Conservation (phyloP, 345 rosid genomes). For the Mangifera indica region DNA sequence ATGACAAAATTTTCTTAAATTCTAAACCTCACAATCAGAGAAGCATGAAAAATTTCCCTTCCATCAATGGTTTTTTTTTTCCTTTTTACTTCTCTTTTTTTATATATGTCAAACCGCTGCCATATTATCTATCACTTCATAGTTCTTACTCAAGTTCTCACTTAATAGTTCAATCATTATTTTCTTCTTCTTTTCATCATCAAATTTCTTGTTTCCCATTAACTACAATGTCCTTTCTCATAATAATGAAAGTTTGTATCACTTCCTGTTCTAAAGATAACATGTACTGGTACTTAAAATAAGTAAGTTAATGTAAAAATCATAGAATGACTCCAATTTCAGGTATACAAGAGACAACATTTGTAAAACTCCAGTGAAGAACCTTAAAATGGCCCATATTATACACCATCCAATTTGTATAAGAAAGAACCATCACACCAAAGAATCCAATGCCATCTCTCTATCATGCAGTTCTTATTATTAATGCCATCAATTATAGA, state of each 20-base stretch:
- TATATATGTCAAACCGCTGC: background rate
- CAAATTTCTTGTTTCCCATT: background rate
- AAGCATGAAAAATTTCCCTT: background rate
- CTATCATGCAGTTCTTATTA: conserved; percentile 1
- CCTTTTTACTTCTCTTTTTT: no score
- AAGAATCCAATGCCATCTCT: background rate
- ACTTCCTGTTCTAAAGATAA: background rate
- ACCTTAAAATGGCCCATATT: background rate
- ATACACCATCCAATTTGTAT: background rate
- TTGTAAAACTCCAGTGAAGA: background rate
- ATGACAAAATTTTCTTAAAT: background rate
- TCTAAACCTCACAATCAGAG: background rate
- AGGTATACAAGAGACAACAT: background rate
- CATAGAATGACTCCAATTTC: no score
- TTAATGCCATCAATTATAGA: background rate
- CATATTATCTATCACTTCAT: no score
- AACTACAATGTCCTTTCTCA: background rate
- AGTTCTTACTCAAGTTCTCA: background rate
- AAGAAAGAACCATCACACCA: background rate
- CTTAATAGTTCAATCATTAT: background rate
- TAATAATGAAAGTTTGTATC: background rate
- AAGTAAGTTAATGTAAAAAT: background rate
- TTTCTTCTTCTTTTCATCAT: background rate
- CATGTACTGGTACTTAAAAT: background rate
- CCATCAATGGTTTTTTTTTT: background rate